Evolutionary conservation across 306 rosid genomes (phyloP), one percentile per base, ranked within the genome.

Genomic region (Lithocarpus polystachyus): DNA sequence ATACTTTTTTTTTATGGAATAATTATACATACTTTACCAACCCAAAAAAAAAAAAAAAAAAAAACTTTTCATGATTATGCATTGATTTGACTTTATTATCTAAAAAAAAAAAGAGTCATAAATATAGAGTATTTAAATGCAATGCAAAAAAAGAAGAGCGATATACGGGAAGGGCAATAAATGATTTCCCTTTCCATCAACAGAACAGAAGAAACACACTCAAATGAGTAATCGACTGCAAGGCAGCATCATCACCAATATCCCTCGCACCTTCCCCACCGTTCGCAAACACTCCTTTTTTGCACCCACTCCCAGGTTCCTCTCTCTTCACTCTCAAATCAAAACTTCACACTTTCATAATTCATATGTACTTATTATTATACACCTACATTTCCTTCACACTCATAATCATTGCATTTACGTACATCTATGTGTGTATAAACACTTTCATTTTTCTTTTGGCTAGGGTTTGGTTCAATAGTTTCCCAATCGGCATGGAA

Each of bases 201-300:
- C 3, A 40, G 40, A 0, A 40, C 3, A 40, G 40, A 26, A 26
- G 33, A 2, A 40, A 40, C 52, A 1, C 67, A 10, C 74, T 48
- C 77, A 79, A 69, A 85, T 89, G 91, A 75, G 72, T 72, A 70
- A 71, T 73, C 73, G 87, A 57, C 73, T 84, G 65, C 91, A 84
- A 76, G 15, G 53, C 64, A n/a, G 52, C 71, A 57, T 72, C 67
- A 10, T 75, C 51, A 5, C 3, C 79, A 37, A 4, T 68, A 6
- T 31, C 5, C 35, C 68, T 72, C 28, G 64, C 17, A 24, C 18
- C 33, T 61, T 61, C 68, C 43, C 24, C 80, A 22, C 81, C 28
- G 13, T 74, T 23, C 67, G 65, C 74, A 56, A 62, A 35, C 86
- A 37, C 35, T 26, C 79, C 51, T 72, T 56, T 26, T 51, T 48